phyloP scores from a whole-genome alignment of 2,329 filamentous ascomycete genomes.

The Neopestalotiopsis sp. region DNA sequence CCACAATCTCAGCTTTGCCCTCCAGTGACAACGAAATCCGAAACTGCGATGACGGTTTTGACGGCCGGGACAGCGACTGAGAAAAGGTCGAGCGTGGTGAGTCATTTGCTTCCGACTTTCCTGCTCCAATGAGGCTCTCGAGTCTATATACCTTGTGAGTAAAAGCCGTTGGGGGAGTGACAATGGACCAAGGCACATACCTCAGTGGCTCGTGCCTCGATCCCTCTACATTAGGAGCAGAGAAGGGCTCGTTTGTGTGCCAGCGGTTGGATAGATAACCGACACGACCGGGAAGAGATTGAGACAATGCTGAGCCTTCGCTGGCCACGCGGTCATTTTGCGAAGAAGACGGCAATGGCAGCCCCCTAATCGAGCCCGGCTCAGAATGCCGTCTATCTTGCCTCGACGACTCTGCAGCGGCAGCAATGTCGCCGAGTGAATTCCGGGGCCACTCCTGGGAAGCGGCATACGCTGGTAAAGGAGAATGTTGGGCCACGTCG shows the following conservation, averaged over 20 bases:
- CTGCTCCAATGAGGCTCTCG: slow-evolving; percentile 49
- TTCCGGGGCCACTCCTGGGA: slow-evolving; percentile 27
- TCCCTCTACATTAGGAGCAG: slow-evolving; percentile 49
- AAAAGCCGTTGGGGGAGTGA: not conserved
- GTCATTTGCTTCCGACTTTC: slow-evolving; percentile 42
- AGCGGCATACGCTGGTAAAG: slow-evolving; percentile 25
- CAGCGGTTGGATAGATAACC: slow-evolving; percentile 63
- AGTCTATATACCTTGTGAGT: slow-evolving; percentile 37
- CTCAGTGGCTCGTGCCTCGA: slow-evolving; percentile 49
- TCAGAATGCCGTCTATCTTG: slow-evolving; percentile 22
- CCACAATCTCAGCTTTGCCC: slow-evolving; percentile 86
- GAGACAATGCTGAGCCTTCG: slow-evolving; percentile 35
- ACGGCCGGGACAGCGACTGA: slow-evolving; percentile 40
- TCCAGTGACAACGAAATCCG: slow-evolving; percentile 85
- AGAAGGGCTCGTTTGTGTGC: slow-evolving; percentile 58
- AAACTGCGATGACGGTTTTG: slow-evolving; percentile 60
- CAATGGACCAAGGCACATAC: slow-evolving; percentile 37
- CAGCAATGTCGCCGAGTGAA: slow-evolving; percentile 26
- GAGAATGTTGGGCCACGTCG: slow-evolving; percentile 23
- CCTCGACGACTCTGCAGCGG: slow-evolving; percentile 18
- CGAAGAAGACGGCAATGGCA: slow-evolving; percentile 29
- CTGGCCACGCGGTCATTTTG: slow-evolving; percentile 27
- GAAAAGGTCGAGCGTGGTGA: slow-evolving; percentile 40
- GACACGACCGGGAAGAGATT: slow-evolving; percentile 48
- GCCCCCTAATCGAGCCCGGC: slow-evolving; percentile 16